phyloP scores from a whole-genome alignment of 2,329 filamentous ascomycete species.

The Beauveria rudraprayagi region DNA sequence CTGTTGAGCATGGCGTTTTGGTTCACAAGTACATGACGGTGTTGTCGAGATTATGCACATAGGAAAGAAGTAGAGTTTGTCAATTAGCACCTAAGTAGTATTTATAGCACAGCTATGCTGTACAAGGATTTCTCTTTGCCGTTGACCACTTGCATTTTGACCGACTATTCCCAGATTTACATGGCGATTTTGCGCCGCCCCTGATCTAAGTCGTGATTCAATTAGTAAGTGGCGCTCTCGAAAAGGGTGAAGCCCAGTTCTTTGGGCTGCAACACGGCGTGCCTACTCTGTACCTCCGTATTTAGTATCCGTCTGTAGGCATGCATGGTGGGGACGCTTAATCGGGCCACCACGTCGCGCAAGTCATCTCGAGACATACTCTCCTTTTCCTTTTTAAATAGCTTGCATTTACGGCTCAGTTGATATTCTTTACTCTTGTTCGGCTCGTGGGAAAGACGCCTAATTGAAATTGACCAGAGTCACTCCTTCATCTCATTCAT shows the following conservation, averaged over 20 bases:
- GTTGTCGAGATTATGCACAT: neutral
- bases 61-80: constrained; percentile 1
- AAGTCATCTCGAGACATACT: neutral
- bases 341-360: neutral
- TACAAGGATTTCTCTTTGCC: neutral
- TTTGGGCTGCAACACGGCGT: neutral
- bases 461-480: neutral
- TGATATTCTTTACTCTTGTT: neutral
- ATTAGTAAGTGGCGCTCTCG: neutral
- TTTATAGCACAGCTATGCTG: neutral
- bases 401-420: neutral
- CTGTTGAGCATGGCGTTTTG: constrained; percentile 3
- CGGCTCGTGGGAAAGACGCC: neutral
- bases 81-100: neutral
- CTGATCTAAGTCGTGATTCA: neutral
- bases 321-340: neutral
- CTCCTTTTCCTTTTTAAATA: neutral
- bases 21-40: neutral
- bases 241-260: neutral
- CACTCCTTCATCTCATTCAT: neutral
- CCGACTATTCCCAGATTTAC: neutral
- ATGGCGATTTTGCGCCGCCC: neutral
- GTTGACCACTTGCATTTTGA: neutral
- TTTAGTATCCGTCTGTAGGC: neutral
- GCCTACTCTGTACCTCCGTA: no score